Evolutionary conservation across 2,329 filamentous ascomycete genomes (phyloP), one percentile per base, ranked within the genome.

Genomic region (Pseudogymnoascus sp.): DNA sequence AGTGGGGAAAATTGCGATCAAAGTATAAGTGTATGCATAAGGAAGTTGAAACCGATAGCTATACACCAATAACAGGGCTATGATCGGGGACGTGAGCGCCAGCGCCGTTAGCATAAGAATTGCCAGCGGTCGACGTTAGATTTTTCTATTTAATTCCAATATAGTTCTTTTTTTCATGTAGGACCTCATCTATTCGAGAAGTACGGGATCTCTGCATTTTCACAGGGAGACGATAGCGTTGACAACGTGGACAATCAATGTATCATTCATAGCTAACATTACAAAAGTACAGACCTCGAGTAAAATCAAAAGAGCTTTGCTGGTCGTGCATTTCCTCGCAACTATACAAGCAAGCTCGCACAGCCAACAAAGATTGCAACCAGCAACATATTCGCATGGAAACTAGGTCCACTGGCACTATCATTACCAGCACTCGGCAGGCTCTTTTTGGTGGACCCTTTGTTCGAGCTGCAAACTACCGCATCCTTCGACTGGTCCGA

Each of bases 1-100:
- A 29, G 38, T 61, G 11, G 60, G 60, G 24, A 61, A 61, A 31
- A 40, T 61, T 21, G 38, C 29, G n/a, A 63, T 67, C 24, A 64
- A 42, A 24, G 65, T 66, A 38, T 67, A 47, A 47, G 21, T 44
- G 40, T 44, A 44, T 47, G 21, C 26, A 47, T 24, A 47, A 24
- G 14, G 21, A n/a, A 13, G 26, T 13, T 47, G 21, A n/a, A 47
- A 47, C 26, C 1, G 42, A 47, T 47, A 47, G 42, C n/a, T 47
- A 26, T 26, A 47, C 10, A 14, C 21, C 14, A 26, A 47, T 3
- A 47, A 7, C 21, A n/a, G 13, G 42, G 11, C 11, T 47, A 5
- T 47, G 10, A 26, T 47, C 21, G 24, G 13, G 19, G 21, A 2
- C 13, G 6, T 47, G 42, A 8, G 4, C 11, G 11, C 26, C 21